Base-by-base conservation (phyloP, 129 eudicot genomes). In the Helichrysum umbraculigerum region DNA sequence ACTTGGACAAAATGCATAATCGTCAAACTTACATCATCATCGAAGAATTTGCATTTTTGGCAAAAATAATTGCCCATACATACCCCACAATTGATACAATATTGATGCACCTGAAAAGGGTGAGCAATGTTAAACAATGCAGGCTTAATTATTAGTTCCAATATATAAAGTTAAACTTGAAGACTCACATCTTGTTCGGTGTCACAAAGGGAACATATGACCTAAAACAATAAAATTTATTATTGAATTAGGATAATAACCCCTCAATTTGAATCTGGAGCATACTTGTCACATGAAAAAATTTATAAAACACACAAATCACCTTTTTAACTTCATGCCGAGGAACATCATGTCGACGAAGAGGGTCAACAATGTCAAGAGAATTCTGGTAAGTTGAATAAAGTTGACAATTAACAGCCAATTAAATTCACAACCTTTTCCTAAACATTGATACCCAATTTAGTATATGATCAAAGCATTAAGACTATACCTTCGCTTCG, bases 1-100 rank as follows among this genome's bases (percentile, higher is more conserved):
- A 42, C 14, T 2, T 9, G 22, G 5, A 32, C 32, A 20, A 22
- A 15, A 30, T 5, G 39, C 10, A 29, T 32, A 70, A 73, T 69
- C 19, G 10, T 66, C 65, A 81, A 57, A 33, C 95, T 88, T 85
- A 87, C 97, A 66, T 88, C 97, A 82, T 90, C 87, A 25, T 91
- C 97, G 22, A 85, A 91, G 82, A 91, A 88, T 73, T 87, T 91
- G 83, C 97, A 91, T 71, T 44, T 78, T 12, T 75, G 58, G 73
- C 97, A 91, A 67, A 79, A 91, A 87, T 91, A 91, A 60, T 85
- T 88, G 56, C 97, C 97, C 90, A 91, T 85, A 47, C 84, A 87
- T 59, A 87, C 86, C 17, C 97, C 97, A 81, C 97, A 91, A 28
- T 15, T 79, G 32, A 80, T 81, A 68, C 97, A 91, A 21, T 69